Conservation (phyloP, 495 filamentous ascomycete genomes). For the Neurospora sp. region DNA sequence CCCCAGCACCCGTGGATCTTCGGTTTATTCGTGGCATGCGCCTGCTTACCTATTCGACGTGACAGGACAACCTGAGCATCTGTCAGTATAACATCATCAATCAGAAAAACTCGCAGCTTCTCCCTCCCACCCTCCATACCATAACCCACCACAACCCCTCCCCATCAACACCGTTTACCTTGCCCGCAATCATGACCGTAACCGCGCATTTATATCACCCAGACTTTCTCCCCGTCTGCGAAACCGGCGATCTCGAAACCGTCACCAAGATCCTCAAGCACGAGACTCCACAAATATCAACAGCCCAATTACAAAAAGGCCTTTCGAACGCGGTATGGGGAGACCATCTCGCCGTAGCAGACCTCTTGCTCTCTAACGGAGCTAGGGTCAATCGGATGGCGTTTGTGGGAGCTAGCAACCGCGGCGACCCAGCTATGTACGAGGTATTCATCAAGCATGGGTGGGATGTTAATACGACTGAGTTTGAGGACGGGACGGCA, state of each 20-base stretch:
- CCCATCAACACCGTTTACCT: neutral
- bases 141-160: neutral
- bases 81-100: neutral
- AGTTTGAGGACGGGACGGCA: neutral
- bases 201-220: neutral
- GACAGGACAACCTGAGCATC: no score
- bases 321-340: neutral
- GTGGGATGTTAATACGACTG: neutral
- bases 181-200: neutral
- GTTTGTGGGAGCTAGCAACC: accelerated
- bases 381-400: neutral
- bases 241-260: neutral
- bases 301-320: neutral
- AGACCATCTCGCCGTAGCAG: neutral
- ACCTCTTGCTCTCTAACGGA: neutral
- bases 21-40: no score
- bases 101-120: neutral
- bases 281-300: neutral
- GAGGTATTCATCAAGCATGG: neutral
- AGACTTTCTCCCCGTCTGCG: neutral
- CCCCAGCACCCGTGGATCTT: no score
- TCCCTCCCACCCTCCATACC: no score
- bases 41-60: no score
- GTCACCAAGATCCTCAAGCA: neutral
- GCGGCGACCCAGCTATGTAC: neutral